phyloP scores from a whole-genome alignment of 345 rosid species.

The Eucalyptus decipiens region DNA sequence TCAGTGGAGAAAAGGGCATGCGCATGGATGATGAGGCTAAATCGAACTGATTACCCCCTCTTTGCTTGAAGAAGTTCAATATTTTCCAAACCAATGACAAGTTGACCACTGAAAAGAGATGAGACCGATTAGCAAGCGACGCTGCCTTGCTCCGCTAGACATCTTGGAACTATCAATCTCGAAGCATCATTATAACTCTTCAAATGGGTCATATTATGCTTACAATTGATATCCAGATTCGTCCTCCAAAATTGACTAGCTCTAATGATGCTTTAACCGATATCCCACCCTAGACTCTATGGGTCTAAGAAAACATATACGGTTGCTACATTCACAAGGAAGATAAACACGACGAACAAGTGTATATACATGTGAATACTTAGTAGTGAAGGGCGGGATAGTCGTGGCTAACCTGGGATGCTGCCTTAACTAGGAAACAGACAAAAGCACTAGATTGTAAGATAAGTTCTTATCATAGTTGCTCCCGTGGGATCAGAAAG shows the following conservation, averaged over 20 bases:
- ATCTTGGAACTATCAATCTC: neutral
- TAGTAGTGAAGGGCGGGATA: neutral
- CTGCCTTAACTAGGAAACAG: neutral
- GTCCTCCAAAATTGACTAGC: neutral
- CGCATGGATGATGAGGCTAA: neutral
- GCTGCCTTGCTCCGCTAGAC: neutral
- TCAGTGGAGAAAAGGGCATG: neutral
- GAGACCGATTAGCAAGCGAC: neutral
- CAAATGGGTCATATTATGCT: neutral
- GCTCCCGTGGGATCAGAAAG: constrained; percentile 87
- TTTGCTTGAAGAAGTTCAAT: neutral
- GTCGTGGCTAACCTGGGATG: neutral
- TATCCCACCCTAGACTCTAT: neutral
- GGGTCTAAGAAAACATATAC: neutral
- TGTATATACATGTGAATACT: neutral
- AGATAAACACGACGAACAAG: neutral
- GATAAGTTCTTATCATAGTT: constrained; percentile 84
- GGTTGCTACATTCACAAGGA: neutral
- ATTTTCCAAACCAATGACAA: neutral
- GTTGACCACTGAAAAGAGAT: neutral
- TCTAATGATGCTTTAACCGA: neutral
- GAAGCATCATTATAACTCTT: neutral
- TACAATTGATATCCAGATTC: neutral
- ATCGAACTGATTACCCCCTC: neutral
- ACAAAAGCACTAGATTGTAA: constrained; percentile 6